Evolutionary conservation across 1,139 yeast species (phyloP), one percentile per base, ranked within the genome.

Genomic region (Candida albicans): DNA sequence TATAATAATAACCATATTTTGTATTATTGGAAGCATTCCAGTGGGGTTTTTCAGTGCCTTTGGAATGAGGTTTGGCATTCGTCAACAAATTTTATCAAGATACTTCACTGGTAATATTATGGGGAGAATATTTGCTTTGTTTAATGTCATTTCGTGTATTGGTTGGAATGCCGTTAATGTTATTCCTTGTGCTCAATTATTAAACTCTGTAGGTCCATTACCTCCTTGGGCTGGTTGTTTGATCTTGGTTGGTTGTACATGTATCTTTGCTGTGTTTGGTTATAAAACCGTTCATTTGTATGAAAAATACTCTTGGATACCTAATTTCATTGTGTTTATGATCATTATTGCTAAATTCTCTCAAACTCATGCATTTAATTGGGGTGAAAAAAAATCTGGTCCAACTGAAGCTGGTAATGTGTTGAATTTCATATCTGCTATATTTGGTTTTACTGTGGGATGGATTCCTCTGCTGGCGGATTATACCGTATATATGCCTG

Each of bases 101-200:
- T 58, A 42, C 46, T 56, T 67, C 25, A 59, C 66, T 6, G 72
- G 72, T 4, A 62, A 63, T 41, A 50, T 56, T 29, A 61, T 63
- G 56, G 68, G 67, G 2, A 52, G 70, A 40, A 37, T 63, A 4
- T 66, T 66, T 51, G 66, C 70, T 6, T 44, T 65, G 7, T 57
- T 67, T 43, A 63, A 63, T 40, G 64, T 64, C 32, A 57, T 67
- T 33, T 54, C 62, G 24, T 64, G 70, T 49, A 53, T 67, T 37
- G 71, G 71, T 10, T 67, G 73, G 72, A 64, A 63, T 46, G 68
- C 69, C 2, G 56, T 67, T 29, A 67, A 67, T 40, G 54, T 63
- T 29, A 58, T 67, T 40, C 64, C 67, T 8, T 61, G 67, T 14
- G 72, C 64, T 12, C 68, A 65, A 39, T 52, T 67, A 39, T 50